phyloP scores from a whole-genome alignment of 768 basidiomycete species.

The Pleurotus tuber-regium region DNA sequence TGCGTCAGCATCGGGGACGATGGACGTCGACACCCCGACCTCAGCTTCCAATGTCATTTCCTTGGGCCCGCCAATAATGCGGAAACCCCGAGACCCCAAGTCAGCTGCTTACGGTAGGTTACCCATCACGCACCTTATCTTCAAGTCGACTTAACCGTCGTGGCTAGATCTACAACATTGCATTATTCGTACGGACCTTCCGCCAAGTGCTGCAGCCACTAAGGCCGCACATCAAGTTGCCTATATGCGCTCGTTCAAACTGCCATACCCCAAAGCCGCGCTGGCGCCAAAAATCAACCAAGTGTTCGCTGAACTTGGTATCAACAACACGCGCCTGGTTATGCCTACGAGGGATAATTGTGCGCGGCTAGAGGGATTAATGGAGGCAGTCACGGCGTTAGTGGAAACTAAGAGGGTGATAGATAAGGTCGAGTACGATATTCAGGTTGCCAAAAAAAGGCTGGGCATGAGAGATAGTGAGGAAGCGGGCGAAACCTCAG shows the following conservation, averaged over 20 bases:
- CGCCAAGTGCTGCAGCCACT: constrained; percentile 51
- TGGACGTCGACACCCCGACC: constrained; percentile 47
- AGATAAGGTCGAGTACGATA: constrained; percentile 86
- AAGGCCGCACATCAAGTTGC: constrained; percentile 80
- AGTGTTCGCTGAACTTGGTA: constrained; percentile 72
- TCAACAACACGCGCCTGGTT: constrained; percentile 72
- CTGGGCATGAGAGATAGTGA: constrained; percentile 51
- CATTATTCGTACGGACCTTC: constrained; percentile 65
- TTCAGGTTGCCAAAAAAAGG: constrained; percentile 64
- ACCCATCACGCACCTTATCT: background rate
- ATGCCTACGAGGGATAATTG: constrained; percentile 93
- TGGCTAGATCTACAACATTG: constrained; percentile 64
- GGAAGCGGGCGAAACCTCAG: constrained; percentile 28
- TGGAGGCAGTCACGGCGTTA: constrained; percentile 69
- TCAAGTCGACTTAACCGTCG: constrained; percentile 14
- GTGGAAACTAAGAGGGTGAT: constrained; percentile 88
- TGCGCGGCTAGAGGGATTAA: constrained; percentile 65
- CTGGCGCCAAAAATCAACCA: constrained; percentile 75
- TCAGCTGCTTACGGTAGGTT: constrained; percentile 57
- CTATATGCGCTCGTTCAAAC: constrained; percentile 82
- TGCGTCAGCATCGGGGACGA: constrained; percentile 8
- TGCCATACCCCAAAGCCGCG: constrained; percentile 75
- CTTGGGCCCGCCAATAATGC: constrained; percentile 31
- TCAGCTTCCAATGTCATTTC: constrained; percentile 38
- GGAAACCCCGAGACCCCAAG: constrained; percentile 49